Evolutionary conservation across 169 alveolate species (phyloP), one percentile per base, ranked within the genome.

Genomic region (Eimeria maxima): DNA sequence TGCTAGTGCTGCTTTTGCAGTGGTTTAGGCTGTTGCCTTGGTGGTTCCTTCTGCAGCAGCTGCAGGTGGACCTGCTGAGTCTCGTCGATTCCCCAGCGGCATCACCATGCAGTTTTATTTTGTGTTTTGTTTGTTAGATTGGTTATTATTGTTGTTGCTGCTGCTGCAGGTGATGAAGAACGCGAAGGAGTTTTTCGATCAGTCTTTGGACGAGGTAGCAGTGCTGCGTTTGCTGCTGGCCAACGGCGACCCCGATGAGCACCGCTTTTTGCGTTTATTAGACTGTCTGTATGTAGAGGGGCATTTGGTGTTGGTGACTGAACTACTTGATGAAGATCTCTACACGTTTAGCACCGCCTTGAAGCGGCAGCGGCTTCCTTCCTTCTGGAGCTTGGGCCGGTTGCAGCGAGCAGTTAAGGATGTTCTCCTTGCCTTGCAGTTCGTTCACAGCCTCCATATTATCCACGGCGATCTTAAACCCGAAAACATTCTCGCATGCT

Each of bases 381-480:
- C 93, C 76, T 93, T 83, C 27, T 93, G 96, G 93, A 42, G 93
- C 38, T 55, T 93, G 38, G 93, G 93, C 33, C 13, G 84, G 53
- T 14, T 80, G 45, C 97, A 90, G 73, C 69, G 60, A 3, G 94
- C 86, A n/a, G 97, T 98, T 11, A 95, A 95, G 11, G 98, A 98
- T 96, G 97, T 98, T n/a, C 95, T 98, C 42, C 95, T 84, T 10
- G 98, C 98, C 33, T 95, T 98, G 42, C 97, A 98, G 89, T 97
- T 96, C 95, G 94, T 98, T 57, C 99, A 98, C 95, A 89, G 95
- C 45, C 67, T 97, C 89, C 95, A 96, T 90, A 93, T 99, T 55
- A 98, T 99, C 20, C 99, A 99, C 95, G 98, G 99, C 84, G 99
- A 99, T 96, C 97, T 99, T 84, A 99, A 99, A 93, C 99, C 99